Percentiles rank a stretch among this genome's conserved stretches.
Conservation (phyloP, 495 filamentous ascomycete species). For the Neurospora sublineolata region DNA sequence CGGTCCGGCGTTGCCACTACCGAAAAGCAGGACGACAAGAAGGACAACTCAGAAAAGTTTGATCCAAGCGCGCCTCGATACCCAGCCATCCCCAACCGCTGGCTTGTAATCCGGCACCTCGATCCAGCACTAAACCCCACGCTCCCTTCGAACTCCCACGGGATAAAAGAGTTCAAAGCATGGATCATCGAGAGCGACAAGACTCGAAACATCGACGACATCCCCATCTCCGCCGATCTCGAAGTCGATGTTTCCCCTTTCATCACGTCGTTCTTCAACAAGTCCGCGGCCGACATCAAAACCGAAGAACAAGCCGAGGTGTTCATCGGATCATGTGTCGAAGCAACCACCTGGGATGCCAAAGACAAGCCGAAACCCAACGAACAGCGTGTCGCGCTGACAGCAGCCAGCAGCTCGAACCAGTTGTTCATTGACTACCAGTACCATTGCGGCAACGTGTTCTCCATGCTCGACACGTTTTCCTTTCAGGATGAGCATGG, state of each 20-base stretch:
- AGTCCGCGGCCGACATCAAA: constrained; percentile 9
- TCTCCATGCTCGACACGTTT: constrained; percentile 38
- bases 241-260: constrained; percentile 41
- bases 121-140: background rate
- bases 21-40: background rate
- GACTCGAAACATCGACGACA: constrained; percentile 20
- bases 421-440: constrained; percentile 41
- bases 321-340: constrained; percentile 36
- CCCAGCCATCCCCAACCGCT: constrained; percentile 25
- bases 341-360: constrained; percentile 11
- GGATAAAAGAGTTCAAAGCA: constrained; percentile 12
- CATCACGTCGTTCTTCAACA: constrained; percentile 6
- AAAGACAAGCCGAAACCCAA: background rate
- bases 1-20: constrained; percentile 16
- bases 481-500: constrained; percentile 14
- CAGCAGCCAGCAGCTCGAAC: constrained; percentile 29
- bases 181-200: constrained; percentile 44
- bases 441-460: constrained; percentile 39
- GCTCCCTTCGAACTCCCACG: constrained; percentile 4
- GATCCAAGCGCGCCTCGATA: constrained; percentile 21
- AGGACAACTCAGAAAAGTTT: background rate
- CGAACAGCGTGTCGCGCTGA: constrained; percentile 16
- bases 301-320: constrained; percentile 34
- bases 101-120: constrained; percentile 32
- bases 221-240: constrained; percentile 26